Evolutionary conservation across 106 monocot species (phyloP).

Genomic region (Cymbidium sinense): DNA sequence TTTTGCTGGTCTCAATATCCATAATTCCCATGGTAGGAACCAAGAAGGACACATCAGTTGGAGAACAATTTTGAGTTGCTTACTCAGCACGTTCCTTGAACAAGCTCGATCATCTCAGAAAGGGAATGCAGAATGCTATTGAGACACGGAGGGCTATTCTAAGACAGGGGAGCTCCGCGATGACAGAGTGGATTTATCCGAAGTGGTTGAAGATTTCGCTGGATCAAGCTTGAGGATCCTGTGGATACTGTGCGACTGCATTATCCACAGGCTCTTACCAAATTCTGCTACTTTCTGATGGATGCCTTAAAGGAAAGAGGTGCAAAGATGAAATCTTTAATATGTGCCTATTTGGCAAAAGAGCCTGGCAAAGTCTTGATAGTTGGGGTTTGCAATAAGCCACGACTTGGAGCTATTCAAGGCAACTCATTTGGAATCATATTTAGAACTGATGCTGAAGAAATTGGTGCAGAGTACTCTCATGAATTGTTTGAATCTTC

Average conservation of each 20-base stretch:
- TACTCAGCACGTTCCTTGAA: conserved; percentile 71
- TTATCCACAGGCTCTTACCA: no score
- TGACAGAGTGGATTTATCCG: conserved; percentile 93
- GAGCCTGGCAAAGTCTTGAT: conserved; percentile 66
- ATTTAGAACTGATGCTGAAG: conserved; percentile 74
- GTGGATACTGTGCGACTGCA: no score
- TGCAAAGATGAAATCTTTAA: no score
- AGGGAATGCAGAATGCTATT: conserved; percentile 85
- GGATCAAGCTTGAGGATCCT: conserved; percentile 96
- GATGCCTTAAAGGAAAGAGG: no score
- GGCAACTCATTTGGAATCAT: no score
- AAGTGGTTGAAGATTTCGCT: conserved; percentile 76
- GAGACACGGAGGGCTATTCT: conserved; percentile 83
- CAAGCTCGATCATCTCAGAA: conserved; percentile 58
- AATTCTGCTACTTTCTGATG: no score
- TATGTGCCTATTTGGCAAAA: conserved; percentile 74
- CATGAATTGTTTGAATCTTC: conserved; percentile 94
- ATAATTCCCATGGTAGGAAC: conserved; percentile 14
- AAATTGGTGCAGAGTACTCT: conserved; percentile 69
- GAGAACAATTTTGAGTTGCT: conserved; percentile 81
- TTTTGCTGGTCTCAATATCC: no score
- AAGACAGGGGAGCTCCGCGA: conserved; percentile 82
- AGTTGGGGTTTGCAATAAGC: conserved; percentile 76
- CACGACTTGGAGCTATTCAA: no score
- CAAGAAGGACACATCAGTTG: conserved; percentile 34